These are phyloP conservation scores for Oemleria cerasiformis DNA, from an alignment of 306 rosid genomes.

Conservation along the genomic window DNA sequence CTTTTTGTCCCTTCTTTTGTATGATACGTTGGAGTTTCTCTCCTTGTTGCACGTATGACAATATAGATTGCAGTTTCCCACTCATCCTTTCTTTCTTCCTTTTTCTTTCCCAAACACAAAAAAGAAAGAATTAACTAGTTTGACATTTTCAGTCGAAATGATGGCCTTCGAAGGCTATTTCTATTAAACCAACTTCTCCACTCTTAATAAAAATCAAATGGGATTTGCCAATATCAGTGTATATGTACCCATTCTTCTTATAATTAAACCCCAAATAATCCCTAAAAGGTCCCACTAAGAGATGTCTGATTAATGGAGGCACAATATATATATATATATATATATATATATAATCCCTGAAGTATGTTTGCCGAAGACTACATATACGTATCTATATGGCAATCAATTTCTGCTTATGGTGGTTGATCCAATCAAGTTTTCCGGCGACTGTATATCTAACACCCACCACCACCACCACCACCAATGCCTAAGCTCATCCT, in stretches of 20 bases:
- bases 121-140: no score
- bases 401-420: slow-evolving; percentile 1
- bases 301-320: slow-evolving; percentile 1
- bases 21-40: slow-evolving; percentile 3
- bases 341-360: no score
- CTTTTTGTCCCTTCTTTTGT: slow-evolving; percentile 11
- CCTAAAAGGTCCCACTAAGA: slow-evolving; percentile 15
- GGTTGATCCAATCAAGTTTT: not conserved
- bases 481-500: no score
- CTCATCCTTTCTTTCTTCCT: not conserved
- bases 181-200: not conserved
- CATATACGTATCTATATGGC: no score
- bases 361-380: no score
- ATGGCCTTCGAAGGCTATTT: not conserved
- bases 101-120: no score
- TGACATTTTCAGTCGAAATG: no score
- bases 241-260: not conserved
- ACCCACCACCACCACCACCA: no score
- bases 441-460: no score
- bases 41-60: not conserved
- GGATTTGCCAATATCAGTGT: not conserved
- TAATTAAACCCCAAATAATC: not conserved
- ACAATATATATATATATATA: not conserved
- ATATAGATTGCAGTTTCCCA: not conserved
- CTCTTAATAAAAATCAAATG: not conserved